Conservation (phyloP, 23 red algal species). For the Gracilaria gracilis region DNA sequence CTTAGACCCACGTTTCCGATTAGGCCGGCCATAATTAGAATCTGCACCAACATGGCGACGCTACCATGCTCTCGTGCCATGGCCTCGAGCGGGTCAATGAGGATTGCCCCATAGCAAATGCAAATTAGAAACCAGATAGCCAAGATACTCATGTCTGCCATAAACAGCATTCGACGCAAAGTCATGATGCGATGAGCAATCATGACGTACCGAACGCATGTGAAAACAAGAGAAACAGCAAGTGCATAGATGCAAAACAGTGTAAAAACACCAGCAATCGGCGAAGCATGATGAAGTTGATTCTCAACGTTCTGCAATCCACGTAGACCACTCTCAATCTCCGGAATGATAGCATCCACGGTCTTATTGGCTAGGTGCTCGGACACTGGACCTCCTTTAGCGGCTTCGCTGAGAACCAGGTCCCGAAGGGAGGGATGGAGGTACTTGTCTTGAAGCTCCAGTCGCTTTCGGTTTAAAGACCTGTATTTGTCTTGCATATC, state of each 20-base stretch:
- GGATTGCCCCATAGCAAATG: constrained; percentile 28
- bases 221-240: constrained; percentile 35
- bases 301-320: constrained; percentile 16
- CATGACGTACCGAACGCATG: constrained; percentile 18
- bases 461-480: constrained; percentile 39
- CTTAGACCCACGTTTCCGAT: constrained; percentile 50
- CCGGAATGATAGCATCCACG: constrained; percentile 43
- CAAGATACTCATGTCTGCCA: constrained; percentile 53
- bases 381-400: constrained; percentile 29
- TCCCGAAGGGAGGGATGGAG: constrained; percentile 47
- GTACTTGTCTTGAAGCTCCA: constrained; percentile 38
- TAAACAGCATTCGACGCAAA: constrained; percentile 54
- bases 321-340: constrained; percentile 6
- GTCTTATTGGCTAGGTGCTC: constrained; percentile 58
- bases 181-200: constrained; percentile 44
- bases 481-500: constrained; percentile 45
- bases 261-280: constrained; percentile 13
- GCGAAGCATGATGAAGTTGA: constrained; percentile 29
- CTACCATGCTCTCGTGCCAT: constrained; percentile 44
- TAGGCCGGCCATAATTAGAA: constrained; percentile 46
- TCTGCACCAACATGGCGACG: constrained; percentile 41
- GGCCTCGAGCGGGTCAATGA: constrained; percentile 38
- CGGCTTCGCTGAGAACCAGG: constrained; percentile 38
- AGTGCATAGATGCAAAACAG: constrained; percentile 42
- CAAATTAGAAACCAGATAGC: constrained; percentile 51